Base-by-base conservation (phyloP, 1,284 basidiomycete genomes). In the Fomitiporia mediterranea region DNA sequence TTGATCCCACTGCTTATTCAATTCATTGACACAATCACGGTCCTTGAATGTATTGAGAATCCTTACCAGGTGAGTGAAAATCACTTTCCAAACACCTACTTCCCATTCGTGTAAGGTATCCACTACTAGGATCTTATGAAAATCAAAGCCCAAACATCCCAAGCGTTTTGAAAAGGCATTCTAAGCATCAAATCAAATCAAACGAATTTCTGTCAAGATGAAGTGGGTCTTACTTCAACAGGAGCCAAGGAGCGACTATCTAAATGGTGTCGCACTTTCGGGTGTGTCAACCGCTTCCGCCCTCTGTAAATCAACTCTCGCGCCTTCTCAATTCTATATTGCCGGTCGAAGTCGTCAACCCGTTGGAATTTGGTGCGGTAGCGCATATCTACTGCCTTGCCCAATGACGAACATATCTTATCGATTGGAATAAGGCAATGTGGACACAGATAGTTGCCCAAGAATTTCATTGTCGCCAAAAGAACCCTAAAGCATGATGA, bases 91-190 rank as follows among this genome's bases (percentile, higher is more conserved):
- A 0, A 70, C 64, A 1, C 72, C 73, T 0, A 74, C 59, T 53
- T 74, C 70, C 32, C 70, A 63, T 55, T 75, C 68, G 51, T 75
- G 73, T 57, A 75, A 42, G 6, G 72, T 15, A 56, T 75, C 73
- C 0, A 68, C 64, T 0, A 67, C 64, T 0, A 76, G 62, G 35
- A 72, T 60, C 0, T 25, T 52, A 44, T 66, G 70, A 3, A 66
- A 54, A 23, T 72, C 61, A n/a, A 69, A 63, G 0, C 64, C 67
- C 2, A 66, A 55, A 0, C 35, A 17, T 0, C 56, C 9, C 3
- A 75, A 63, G 0, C 43, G 34, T 0, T 66, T 53, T 0, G 66
- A 66, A 37, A 76, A 72, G 0, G 70, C 65, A 53, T 72, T 74
- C 72, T 73, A 7, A 7, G 34, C 15, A 35, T 61, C 59, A 2